phyloP scores from a whole-genome alignment of 345 rosid genomes.

The Theobroma cacao region DNA sequence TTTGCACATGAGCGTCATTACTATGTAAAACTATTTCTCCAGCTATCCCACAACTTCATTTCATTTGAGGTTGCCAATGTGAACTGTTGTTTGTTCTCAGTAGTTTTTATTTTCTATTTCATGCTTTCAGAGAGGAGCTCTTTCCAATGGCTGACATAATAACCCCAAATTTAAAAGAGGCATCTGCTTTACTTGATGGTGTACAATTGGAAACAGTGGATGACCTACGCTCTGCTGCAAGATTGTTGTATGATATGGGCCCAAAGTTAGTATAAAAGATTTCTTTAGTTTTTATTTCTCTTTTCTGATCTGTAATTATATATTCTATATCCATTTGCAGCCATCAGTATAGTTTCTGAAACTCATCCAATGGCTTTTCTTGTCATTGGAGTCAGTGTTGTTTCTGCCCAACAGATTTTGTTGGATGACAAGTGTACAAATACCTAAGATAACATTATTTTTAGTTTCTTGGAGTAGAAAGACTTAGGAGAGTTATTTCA shows the following conservation, averaged over 20 bases:
- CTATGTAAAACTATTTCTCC: not conserved
- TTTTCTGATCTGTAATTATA: conserved; percentile 3
- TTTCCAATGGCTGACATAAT: conserved; percentile 80
- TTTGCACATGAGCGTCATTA: not conserved
- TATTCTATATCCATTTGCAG: not conserved
- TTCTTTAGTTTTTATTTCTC: not conserved
- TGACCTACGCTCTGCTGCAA: conserved; percentile 79
- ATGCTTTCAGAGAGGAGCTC: conserved; percentile 64
- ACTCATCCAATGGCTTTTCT: not conserved
- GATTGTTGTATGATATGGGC: conserved; percentile 69
- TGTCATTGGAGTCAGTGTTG: not conserved
- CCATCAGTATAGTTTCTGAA: not conserved
- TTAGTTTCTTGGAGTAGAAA: not conserved
- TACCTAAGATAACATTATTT: not conserved
- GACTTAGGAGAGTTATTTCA: not conserved
- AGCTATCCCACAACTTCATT: not conserved
- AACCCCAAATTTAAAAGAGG: conserved; percentile 92
- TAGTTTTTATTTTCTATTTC: conserved; percentile 15
- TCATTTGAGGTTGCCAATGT: not conserved
- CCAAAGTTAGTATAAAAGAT: conserved; percentile 54
- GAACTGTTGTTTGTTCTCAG: not conserved
- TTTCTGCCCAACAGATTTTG: not conserved
- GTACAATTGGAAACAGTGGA: conserved; percentile 51
- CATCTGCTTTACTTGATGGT: conserved; percentile 81
- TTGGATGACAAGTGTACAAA: not conserved